These are phyloP conservation scores for Helicostylum pulchrum DNA, from an alignment of 192 early-diverging fungal species.

Conservation along the genomic window DNA sequence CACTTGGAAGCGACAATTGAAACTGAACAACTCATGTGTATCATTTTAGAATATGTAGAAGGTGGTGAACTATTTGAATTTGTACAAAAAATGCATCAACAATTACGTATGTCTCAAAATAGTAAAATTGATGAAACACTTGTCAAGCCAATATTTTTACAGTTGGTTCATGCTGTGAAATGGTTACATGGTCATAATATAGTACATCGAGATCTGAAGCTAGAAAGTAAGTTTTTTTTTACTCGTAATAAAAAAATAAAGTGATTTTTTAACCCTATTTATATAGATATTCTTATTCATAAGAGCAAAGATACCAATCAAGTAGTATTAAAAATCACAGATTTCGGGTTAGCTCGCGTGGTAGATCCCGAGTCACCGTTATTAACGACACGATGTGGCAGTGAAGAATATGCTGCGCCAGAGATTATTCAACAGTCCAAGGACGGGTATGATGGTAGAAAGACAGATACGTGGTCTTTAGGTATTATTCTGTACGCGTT, in stretches of 20 bases:
- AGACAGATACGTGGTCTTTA: slow-evolving; percentile 78
- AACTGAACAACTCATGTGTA: slow-evolving; percentile 56
- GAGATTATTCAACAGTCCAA: slow-evolving; percentile 55
- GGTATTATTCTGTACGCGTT: slow-evolving; percentile 77
- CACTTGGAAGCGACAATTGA: slow-evolving; percentile 60
- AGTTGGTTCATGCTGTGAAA: slow-evolving; percentile 52
- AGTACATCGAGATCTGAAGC: slow-evolving; percentile 63
- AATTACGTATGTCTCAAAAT: slow-evolving; percentile 26
- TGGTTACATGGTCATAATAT: slow-evolving; percentile 65
- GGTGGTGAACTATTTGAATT: slow-evolving; percentile 78
- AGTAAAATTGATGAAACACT: slow-evolving; percentile 39
- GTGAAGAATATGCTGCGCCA: slow-evolving; percentile 75
- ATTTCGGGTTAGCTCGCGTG: slow-evolving; percentile 58
- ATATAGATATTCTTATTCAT: slow-evolving; percentile 42
- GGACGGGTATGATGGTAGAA: slow-evolving; percentile 62
- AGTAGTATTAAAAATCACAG: slow-evolving; percentile 57
- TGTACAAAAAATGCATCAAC: slow-evolving; percentile 43
- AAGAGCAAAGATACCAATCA: slow-evolving; percentile 15
- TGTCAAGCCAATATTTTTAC: slow-evolving; percentile 53
- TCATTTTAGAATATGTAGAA: slow-evolving; percentile 67
- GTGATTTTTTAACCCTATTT: no score
- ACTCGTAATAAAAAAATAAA: not conserved
- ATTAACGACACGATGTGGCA: slow-evolving; percentile 63
- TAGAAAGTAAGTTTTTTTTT: slow-evolving; percentile 62
- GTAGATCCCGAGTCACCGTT: slow-evolving; percentile 42